These are phyloP conservation scores for Naganishia friedmannii DNA, from an alignment of 768 basidiomycete species.

Conservation along the genomic window DNA sequence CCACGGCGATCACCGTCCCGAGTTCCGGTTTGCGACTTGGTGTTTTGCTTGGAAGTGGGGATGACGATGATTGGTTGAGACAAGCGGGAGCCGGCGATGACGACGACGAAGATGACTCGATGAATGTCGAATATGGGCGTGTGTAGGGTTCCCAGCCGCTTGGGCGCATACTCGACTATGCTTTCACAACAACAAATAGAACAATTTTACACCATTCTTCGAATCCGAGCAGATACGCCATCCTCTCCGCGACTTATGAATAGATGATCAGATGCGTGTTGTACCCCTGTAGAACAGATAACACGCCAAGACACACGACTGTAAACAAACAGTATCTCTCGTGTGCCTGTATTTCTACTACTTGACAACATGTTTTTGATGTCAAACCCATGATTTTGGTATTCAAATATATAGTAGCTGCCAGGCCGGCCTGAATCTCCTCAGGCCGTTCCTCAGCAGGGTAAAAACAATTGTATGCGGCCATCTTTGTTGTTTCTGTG, in stretches of 20 bases:
- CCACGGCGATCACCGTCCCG: neutral
- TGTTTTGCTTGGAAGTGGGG: constrained; percentile 18
- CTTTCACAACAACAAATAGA: neutral
- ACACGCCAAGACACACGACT: neutral
- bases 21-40: constrained; percentile 15
- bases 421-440: no score
- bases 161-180: neutral
- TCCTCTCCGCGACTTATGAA: neutral
- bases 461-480: no score
- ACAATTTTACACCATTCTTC: neutral
- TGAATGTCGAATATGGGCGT: constrained; percentile 4
- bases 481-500: no score
- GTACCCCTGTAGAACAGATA: neutral
- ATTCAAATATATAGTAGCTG: neutral
- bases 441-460: no score
- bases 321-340: neutral
- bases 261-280: neutral
- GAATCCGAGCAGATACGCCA: neutral
- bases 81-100: neutral
- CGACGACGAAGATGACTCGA: neutral
- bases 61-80: constrained; percentile 10
- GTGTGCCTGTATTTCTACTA: neutral
- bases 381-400: neutral
- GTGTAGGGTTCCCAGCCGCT: neutral
- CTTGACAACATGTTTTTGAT: no score